Percentiles rank a stretch among this genome's conserved stretches.
Evolutionary conservation across 495 filamentous ascomycete species (phyloP).

Genomic region (Penicillium pancosmium): DNA sequence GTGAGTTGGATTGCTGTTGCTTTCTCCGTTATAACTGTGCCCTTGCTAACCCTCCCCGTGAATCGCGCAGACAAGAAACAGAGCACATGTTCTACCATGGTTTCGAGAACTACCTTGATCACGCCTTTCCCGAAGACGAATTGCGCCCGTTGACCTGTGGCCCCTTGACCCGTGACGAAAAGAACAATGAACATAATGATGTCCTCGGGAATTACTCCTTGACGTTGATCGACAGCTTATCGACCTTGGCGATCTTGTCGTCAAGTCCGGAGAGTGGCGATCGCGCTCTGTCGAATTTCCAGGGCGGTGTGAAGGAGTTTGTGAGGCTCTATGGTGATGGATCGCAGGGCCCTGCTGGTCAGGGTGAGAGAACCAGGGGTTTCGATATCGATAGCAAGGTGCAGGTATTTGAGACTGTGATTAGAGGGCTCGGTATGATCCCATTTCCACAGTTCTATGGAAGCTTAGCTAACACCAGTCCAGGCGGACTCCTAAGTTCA

Average conservation of each 20-base stretch:
- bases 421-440: slow-evolving; percentile 72
- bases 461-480: slow-evolving; percentile 9
- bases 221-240: slow-evolving; percentile 92
- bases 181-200: slow-evolving; percentile 89
- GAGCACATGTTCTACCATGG: slow-evolving; percentile 96
- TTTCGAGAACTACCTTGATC: slow-evolving; percentile 89
- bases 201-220: slow-evolving; percentile 96
- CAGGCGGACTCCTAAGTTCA: slow-evolving; percentile 82
- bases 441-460: not conserved
- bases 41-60: slow-evolving; percentile 13
- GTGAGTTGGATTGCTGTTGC: slow-evolving; percentile 21
- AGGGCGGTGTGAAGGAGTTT: slow-evolving; percentile 74
- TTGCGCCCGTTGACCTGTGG: slow-evolving; percentile 83
- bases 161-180: slow-evolving; percentile 78
- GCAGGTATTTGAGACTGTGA: slow-evolving; percentile 97
- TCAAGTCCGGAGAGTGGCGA: slow-evolving; percentile 62
- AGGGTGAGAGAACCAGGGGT: slow-evolving; percentile 74
- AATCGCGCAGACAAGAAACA: slow-evolving; percentile 66
- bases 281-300: slow-evolving; percentile 73
- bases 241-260: slow-evolving; percentile 87
- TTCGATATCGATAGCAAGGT: slow-evolving; percentile 98
- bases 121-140: slow-evolving; percentile 98
- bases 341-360: slow-evolving; percentile 64
- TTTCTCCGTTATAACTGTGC: not conserved
- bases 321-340: slow-evolving; percentile 90